Percentiles rank a stretch among this genome's conserved stretches.
phyloP scores from a whole-genome alignment of 2,329 filamentous ascomycete genomes.

The Ceratocystis papillata region DNA sequence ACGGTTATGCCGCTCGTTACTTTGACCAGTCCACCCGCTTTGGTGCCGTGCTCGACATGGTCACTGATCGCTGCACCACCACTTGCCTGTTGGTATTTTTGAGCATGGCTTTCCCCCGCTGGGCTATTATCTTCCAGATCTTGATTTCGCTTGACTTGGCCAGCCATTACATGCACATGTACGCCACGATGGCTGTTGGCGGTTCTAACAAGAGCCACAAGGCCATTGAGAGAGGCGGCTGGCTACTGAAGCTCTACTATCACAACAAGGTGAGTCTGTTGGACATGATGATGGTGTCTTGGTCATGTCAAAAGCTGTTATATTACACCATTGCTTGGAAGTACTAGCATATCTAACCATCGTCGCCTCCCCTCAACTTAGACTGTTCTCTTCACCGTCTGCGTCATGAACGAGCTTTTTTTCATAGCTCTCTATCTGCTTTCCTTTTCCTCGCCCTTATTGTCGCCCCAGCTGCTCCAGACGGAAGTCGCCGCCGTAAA shows the following conservation, averaged over 20 bases:
- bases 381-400: slow-evolving; percentile 85
- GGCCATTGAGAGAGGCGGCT: slow-evolving; percentile 80
- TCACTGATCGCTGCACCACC: slow-evolving; percentile 95
- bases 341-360: not conserved
- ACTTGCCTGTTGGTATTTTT: slow-evolving; percentile 90
- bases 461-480: slow-evolving; percentile 71
- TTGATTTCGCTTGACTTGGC: slow-evolving; percentile 87
- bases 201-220: slow-evolving; percentile 78
- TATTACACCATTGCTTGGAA: not conserved
- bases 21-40: slow-evolving; percentile 90
- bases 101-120: slow-evolving; percentile 85
- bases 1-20: slow-evolving; percentile 72
- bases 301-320: not conserved
- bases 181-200: slow-evolving; percentile 80
- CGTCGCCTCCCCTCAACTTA: slow-evolving; percentile 32
- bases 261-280: slow-evolving; percentile 71
- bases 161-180: slow-evolving; percentile 99
- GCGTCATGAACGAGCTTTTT: slow-evolving; percentile 85
- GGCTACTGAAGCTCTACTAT: slow-evolving; percentile 90
- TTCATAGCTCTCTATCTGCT: slow-evolving; percentile 97
- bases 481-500: slow-evolving; percentile 30
- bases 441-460: slow-evolving; percentile 82
- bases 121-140: slow-evolving; percentile 87
- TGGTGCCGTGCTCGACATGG: slow-evolving; percentile 96
- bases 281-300: not conserved